Base-by-base conservation (phyloP, 2,329 filamentous ascomycete genomes). In the Sporothrix protearum region DNA sequence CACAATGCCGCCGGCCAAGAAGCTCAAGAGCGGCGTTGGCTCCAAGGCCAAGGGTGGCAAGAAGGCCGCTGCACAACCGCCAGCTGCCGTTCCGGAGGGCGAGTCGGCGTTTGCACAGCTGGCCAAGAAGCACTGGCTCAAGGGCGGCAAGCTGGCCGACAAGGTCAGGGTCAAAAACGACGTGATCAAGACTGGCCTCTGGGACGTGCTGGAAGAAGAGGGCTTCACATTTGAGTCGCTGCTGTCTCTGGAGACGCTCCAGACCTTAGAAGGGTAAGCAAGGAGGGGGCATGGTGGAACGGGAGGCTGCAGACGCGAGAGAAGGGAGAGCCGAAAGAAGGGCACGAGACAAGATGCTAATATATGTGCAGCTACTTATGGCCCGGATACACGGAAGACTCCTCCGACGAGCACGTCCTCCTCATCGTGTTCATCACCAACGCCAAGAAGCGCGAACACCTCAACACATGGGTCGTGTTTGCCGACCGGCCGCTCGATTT, bases 331-430 rank as follows among this genome's bases (percentile, higher is more conserved):
- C n/a, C n/a, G 33, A 33, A 30, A 9, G n/a, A 30, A 49, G 39
- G 14, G 39, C n/a, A 49, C 10, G 42, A 39, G 39, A 22, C 28
- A 71, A 5, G n/a, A 55, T 45, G 36, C 71, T 55, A 53, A 49
- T 63, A 69, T n/a, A 39, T 19, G n/a, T 72, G 73, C 73, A 92
- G 93, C 78, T 98, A 97, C 79, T 86, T 99, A 36, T 99, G 96
- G 96, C 96, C 96, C 61, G 93, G 92, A 68, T 99, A 96, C 79
- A 89, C 87, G 14, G 92, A 97, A 75, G 90, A 96, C 77, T 89
- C 93, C 3, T 97, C 95, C 42, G 96, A 99, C 80, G 91, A 94
- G 77, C 95, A 99, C 80, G 91, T 97, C 70, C 84, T 98, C 45
- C 85, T 99, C 74, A 89, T 98, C 77, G 92, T 92, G 19, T 81